Percentiles rank a stretch among this genome's conserved stretches.
Evolutionary conservation across 2,329 filamentous ascomycete genomes (phyloP).

Genomic region (Fusarium euwallaceae): DNA sequence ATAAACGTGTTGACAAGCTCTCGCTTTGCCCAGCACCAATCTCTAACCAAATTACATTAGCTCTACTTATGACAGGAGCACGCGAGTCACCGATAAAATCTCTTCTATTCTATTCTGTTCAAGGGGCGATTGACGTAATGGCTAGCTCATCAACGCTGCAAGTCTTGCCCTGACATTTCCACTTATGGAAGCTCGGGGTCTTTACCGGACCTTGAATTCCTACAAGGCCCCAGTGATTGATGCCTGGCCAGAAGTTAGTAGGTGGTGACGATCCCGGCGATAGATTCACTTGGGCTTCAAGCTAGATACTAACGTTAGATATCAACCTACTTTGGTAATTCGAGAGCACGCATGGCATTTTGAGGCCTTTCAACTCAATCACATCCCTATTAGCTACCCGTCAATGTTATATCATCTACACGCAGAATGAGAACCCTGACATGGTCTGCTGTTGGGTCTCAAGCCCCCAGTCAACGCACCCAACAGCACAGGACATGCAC

Average conservation of each 20-base stretch:
- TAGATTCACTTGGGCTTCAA: neutral
- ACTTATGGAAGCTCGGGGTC: slow-evolving; percentile 6
- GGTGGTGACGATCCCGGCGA: neutral
- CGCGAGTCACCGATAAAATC: neutral
- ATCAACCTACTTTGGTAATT: neutral
- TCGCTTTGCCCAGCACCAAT: neutral
- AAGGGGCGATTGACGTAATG: slow-evolving; percentile 29
- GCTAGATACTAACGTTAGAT: neutral
- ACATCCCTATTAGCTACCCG: neutral
- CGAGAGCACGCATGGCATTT: neutral
- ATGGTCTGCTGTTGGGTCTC: neutral
- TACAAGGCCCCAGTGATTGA: slow-evolving; percentile 9
- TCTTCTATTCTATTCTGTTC: neutral
- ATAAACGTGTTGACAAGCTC: neutral
- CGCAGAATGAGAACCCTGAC: neutral
- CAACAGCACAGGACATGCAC: neutral
- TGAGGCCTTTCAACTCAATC: neutral
- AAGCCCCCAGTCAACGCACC: neutral
- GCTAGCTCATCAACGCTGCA: slow-evolving; percentile 6
- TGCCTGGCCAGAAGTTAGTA: neutral
- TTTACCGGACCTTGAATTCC: slow-evolving; percentile 14
- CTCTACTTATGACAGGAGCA: neutral
- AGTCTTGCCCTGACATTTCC: slow-evolving; percentile 27
- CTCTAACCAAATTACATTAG: neutral
- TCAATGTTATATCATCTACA: neutral